A percentile compares a stretch with the other conserved stretches of the same genome.
These are phyloP conservation scores for Blastobotrys muscicola DNA, from an alignment of 805 yeast species.

Conservation along the genomic window DNA sequence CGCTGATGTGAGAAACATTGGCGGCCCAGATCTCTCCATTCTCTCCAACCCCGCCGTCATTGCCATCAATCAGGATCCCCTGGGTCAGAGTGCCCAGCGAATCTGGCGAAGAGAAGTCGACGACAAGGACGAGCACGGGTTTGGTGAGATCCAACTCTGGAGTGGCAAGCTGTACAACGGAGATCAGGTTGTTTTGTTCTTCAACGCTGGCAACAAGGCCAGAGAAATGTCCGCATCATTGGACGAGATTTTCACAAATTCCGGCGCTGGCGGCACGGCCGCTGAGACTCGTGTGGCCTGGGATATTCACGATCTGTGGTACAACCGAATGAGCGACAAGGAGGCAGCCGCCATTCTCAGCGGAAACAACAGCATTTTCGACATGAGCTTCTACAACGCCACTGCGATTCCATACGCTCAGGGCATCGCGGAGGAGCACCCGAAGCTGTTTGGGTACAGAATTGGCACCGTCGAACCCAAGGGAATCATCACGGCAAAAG, in stretches of 20 bases:
- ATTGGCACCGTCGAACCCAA: conserved; percentile 7
- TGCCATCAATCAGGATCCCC: conserved; percentile 25
- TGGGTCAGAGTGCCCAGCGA: conserved; percentile 14
- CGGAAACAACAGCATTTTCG: conserved; percentile 2
- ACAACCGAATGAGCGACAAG: conserved; percentile 6
- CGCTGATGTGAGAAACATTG: conserved; percentile 20
- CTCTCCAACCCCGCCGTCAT: conserved; percentile 16
- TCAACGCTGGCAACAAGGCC: conserved; percentile 10
- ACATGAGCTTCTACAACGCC: conserved; percentile 7
- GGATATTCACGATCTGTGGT: conserved; percentile 14
- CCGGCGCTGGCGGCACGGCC: conserved; percentile 8
- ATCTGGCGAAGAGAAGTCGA: conserved; percentile 8
- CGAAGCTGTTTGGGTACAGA: conserved; percentile 10
- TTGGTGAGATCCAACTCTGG: conserved; percentile 10
- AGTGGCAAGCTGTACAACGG: conserved; percentile 10
- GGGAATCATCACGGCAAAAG: conserved; percentile 7
- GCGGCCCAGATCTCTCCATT: conserved; percentile 17
- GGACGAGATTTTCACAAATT: conserved; percentile 12
- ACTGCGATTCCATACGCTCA: conserved; percentile 11
- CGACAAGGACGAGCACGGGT: conserved; percentile 9
- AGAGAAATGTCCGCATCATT: conserved; percentile 6
- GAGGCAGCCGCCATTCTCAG: conserved; percentile 6
- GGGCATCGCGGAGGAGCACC: conserved; percentile 9
- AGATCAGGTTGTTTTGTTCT: conserved; percentile 10
- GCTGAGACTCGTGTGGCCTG: conserved; percentile 7